These are phyloP conservation scores for Mycena vitilis DNA, from an alignment of 768 basidiomycete species.

Conservation along the genomic window DNA sequence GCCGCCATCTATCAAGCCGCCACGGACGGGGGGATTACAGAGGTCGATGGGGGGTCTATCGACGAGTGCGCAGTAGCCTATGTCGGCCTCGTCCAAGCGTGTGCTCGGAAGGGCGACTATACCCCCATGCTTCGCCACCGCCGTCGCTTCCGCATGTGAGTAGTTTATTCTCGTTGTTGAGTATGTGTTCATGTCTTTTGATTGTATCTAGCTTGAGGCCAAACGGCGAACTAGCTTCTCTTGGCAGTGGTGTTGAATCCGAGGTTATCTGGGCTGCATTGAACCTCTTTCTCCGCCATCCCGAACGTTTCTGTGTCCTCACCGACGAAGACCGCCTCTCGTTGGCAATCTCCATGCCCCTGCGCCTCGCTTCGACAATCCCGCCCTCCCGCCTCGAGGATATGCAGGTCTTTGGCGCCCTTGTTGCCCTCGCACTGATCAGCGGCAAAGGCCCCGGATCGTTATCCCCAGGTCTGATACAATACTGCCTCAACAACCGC, in stretches of 20 bases:
- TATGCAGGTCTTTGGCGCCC: conserved; percentile 3
- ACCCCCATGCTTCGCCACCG: neutral
- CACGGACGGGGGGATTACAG: neutral
- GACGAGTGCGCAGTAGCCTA: neutral
- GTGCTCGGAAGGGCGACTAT: neutral
- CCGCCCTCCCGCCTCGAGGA: conserved; percentile 5
- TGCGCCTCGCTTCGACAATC: neutral
- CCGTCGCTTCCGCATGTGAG: conserved; percentile 6
- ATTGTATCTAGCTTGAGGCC: neutral
- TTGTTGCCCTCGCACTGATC: conserved; percentile 5
- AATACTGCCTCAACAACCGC: conserved; percentile 2
- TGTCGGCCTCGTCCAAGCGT: neutral
- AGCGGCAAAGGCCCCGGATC: neutral
- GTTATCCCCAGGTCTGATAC: neutral
- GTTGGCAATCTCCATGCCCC: conserved; percentile 9
- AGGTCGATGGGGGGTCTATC: neutral
- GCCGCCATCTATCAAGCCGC: conserved; percentile 15
- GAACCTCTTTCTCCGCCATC: conserved; percentile 6
- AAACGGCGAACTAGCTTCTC: neutral
- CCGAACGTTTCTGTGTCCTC: neutral
- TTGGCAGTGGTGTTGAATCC: conserved; percentile 8
- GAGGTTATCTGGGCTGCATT: conserved; percentile 5
- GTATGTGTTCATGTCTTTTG: neutral
- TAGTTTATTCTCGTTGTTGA: neutral
- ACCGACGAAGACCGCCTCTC: conserved; percentile 15